A percentile compares a stretch with the other conserved stretches of the same genome.
These are phyloP conservation scores for Stentor coeruleus DNA, from an alignment of 73 alveolate species.

Conservation along the genomic window DNA sequence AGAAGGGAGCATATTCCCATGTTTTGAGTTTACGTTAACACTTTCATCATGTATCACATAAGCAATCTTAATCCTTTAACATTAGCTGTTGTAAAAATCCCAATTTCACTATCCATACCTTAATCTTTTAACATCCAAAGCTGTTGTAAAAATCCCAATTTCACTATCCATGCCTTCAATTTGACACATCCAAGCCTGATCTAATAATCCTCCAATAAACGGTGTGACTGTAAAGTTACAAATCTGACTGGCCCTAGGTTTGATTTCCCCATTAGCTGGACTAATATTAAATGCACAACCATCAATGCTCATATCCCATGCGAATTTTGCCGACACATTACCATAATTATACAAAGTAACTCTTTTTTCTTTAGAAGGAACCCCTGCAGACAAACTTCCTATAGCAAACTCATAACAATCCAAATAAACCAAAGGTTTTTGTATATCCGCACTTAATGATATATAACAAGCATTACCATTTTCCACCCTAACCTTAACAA, in stretches of 20 bases:
- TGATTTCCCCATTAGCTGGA: slow-evolving; percentile 54
- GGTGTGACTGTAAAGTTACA: slow-evolving; percentile 36
- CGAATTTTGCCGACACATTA: slow-evolving; percentile 53
- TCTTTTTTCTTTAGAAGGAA: slow-evolving; percentile 28
- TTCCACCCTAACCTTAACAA: slow-evolving; percentile 36
- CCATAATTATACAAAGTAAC: slow-evolving; percentile 52
- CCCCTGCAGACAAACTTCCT: slow-evolving; percentile 60
- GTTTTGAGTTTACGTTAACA: slow-evolving; percentile 9
- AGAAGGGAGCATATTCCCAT: not conserved
- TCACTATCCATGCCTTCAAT: slow-evolving; percentile 57
- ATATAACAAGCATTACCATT: slow-evolving; percentile 43
- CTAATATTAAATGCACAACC: slow-evolving; percentile 44
- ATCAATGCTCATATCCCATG: slow-evolving; percentile 47
- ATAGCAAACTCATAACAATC: slow-evolving; percentile 39
- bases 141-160: slow-evolving; percentile 42
- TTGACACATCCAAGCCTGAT: slow-evolving; percentile 51
- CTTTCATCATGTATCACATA: not conserved
- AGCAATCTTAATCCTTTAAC: slow-evolving; percentile 7
- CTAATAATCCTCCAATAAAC: slow-evolving; percentile 47
- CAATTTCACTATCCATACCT: slow-evolving; percentile 58
- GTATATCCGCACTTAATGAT: slow-evolving; percentile 47
- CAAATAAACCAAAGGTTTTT: slow-evolving; percentile 52
- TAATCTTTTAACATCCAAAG: slow-evolving; percentile 48
- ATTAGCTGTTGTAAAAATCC: slow-evolving; percentile 17
- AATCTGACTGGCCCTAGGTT: slow-evolving; percentile 34